Conservation (phyloP, 345 rosid species). For the Raphanus raphanistrum region DNA sequence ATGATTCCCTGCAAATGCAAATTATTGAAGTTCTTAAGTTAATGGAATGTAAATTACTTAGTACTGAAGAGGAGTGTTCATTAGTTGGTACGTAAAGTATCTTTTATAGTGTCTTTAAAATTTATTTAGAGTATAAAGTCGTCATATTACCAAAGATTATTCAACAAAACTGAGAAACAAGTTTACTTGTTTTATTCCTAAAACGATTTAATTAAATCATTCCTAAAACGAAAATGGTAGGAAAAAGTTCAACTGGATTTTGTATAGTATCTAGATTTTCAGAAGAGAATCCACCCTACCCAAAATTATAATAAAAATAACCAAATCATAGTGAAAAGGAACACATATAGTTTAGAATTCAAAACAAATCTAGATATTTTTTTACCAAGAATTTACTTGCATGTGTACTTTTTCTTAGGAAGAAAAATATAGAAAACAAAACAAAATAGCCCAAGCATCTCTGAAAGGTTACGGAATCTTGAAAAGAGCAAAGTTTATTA, state of each 20-base stretch:
- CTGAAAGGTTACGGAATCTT: constrained; percentile 34
- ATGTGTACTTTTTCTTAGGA: not conserved
- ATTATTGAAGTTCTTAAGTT: not conserved
- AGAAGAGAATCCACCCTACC: constrained; percentile 24
- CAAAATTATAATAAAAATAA: not conserved
- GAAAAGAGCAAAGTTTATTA: constrained; percentile 11
- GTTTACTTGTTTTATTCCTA: too few species aligned
- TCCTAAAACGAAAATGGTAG: not conserved
- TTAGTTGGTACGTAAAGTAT: not conserved
- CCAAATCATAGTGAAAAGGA: not conserved
- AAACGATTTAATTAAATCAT: not conserved
- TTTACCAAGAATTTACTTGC: not conserved
- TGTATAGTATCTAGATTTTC: not conserved
- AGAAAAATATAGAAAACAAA: not conserved
- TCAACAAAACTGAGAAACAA: not conserved
- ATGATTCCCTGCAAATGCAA: constrained; percentile 56
- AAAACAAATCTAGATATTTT: not conserved
- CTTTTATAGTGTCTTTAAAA: not conserved
- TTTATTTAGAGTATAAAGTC: not conserved
- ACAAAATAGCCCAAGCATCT: constrained; percentile 13
- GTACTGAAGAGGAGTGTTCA: not conserved
- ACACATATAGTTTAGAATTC: not conserved
- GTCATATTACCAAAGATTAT: not conserved
- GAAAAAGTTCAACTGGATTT: not conserved
- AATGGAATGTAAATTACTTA: not conserved